These are phyloP conservation scores for Geotrichum siamense DNA, from an alignment of 1,139 yeast genomes.

Conservation along the genomic window DNA sequence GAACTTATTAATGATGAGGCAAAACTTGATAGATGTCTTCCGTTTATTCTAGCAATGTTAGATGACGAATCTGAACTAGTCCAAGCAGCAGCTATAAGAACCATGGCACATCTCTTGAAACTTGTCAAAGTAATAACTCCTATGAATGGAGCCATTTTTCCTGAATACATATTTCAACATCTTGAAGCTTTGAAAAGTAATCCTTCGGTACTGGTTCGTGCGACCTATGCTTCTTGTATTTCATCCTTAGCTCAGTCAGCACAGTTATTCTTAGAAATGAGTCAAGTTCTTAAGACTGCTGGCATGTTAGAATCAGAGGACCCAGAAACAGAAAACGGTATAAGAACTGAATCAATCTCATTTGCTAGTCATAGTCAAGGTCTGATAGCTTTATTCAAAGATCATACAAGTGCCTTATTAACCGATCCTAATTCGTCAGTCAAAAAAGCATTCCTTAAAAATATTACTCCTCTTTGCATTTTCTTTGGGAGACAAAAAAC, in stretches of 20 bases:
- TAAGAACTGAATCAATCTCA: constrained; percentile 30
- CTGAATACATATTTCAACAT: constrained; percentile 77
- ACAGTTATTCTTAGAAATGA: constrained; percentile 57
- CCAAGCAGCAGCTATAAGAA: constrained; percentile 40
- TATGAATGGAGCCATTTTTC: constrained; percentile 64
- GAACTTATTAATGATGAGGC: constrained; percentile 76
- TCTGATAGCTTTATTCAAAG: constrained; percentile 50
- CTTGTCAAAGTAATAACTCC: constrained; percentile 67
- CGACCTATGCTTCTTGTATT: constrained; percentile 63
- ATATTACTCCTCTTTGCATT: constrained; percentile 67
- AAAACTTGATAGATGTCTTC: constrained; percentile 77
- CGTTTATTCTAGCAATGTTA: constrained; percentile 57
- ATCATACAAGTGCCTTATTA: constrained; percentile 53
- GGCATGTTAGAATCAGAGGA: constrained; percentile 36
- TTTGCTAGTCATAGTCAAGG: constrained; percentile 29
- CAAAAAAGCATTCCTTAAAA: constrained; percentile 57
- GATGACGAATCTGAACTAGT: constrained; percentile 53
- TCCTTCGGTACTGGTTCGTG: constrained; percentile 46
- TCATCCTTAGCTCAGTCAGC: constrained; percentile 64
- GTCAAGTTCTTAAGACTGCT: constrained; percentile 47
- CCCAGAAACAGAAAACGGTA: constrained; percentile 40
- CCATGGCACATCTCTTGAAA: constrained; percentile 47
- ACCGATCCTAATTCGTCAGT: constrained; percentile 65
- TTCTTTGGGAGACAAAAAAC: constrained; percentile 84
- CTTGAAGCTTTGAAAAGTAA: constrained; percentile 42